Base-by-base conservation (phyloP, 306 rosid species). In the Erythrophleum fordii region DNA sequence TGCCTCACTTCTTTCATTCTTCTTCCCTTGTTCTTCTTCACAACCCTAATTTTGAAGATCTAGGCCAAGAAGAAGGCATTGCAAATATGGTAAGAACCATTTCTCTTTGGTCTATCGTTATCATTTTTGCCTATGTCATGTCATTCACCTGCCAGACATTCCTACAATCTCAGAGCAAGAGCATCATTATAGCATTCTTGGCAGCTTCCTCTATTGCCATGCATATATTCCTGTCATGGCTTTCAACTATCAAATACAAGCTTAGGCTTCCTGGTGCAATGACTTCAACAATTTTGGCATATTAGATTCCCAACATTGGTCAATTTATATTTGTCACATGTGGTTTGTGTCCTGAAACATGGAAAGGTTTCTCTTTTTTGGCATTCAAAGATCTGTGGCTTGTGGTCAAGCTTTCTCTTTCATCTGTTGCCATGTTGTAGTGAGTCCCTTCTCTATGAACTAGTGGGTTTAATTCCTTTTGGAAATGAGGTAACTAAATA, bases 401-500 rank as follows among this genome's bases (percentile, higher is more conserved):
- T 39, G 88, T 89, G 56, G 73, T 89, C 75, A 87, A 89, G 86
- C 87, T 89, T 25, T 89, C 93, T 10, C 60, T 89, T 9, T 83
- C 93, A 20, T 80, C 93, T 12, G 93, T 91, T 67, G 78, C 82
- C 55, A 89, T 89, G 93, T 23, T 89, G 28, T 89, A 91, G 93
- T 89, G 72, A 83, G 82, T 7, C n/a, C 42, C 49, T 56, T 73
- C 71, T 42, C 65, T 5, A 13, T 25, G 18, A 25, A 13, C 37
- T 12, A 25, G 39, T 26, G 66, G 31, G 66, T 25, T 26, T 13
- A 8, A 11, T 59, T 59, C 8, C 26, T 28, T 26, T 9, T 9
- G 9, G 14, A 26, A 59, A 59, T 59, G 37, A 2, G 1, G 16
- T 12, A 11, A 0, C 5, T 52, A 0, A 34, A 13, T 59, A 59